Evolutionary conservation across 306 rosid species (phyloP).

Genomic region (Cicer bijugum): DNA sequence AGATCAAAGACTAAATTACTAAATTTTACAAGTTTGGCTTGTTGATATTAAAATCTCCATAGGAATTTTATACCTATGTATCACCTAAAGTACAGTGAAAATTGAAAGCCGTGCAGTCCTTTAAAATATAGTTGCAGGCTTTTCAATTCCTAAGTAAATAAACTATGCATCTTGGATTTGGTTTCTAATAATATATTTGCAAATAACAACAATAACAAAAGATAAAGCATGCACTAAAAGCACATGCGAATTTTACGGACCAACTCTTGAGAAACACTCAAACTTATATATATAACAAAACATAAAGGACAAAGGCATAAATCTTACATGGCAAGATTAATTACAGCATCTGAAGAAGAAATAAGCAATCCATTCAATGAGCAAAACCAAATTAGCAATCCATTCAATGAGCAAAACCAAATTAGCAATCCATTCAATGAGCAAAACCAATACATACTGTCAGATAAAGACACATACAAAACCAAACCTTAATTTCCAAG

Average conservation of each 20-base stretch:
- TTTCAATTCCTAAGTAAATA: not conserved
- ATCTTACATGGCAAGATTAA: not conserved
- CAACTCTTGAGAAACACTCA: not conserved
- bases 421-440: no score
- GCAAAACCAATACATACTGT: not conserved
- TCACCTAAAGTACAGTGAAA: not conserved
- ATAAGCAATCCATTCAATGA: no score
- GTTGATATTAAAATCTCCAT: not conserved
- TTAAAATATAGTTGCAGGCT: not conserved
- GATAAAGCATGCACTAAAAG: not conserved
- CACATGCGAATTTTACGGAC: not conserved
- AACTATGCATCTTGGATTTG: not conserved
- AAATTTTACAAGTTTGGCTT: not conserved
- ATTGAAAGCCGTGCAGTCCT: not conserved
- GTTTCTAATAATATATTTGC: not conserved
- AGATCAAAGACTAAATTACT: not conserved
- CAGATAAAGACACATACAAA: not conserved
- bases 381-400: no score
- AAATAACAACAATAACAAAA: not conserved
- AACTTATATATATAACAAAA: not conserved
- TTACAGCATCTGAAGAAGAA: not conserved
- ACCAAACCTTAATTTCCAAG: not conserved
- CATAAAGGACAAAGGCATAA: not conserved
- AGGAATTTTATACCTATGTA: not conserved
- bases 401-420: no score